These are phyloP conservation scores for Paramecium pentaurelia DNA, from an alignment of 73 alveolate genomes.

Conservation along the genomic window DNA sequence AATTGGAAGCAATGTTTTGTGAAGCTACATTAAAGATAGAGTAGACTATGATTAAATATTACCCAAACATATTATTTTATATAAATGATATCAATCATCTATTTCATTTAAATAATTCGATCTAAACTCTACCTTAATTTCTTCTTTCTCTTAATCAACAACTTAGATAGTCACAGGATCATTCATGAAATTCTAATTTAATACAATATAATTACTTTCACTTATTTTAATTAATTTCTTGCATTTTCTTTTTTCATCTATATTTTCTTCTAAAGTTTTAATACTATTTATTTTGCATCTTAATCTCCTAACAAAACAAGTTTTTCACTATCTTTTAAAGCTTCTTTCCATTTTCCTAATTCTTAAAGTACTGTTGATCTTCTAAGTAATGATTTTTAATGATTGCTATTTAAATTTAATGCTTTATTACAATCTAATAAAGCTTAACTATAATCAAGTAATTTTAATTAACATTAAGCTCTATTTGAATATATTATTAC, in stretches of 20 bases:
- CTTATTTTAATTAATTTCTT: neutral
- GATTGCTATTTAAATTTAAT: neutral
- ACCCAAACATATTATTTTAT: neutral
- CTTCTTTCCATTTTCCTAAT: slow-evolving; percentile 26
- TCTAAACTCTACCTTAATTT: neutral
- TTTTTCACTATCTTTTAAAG: neutral
- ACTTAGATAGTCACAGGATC: neutral
- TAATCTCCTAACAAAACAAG: neutral
- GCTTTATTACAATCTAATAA: neutral
- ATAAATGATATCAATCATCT: neutral
- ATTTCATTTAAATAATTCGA: neutral
- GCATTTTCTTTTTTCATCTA: neutral
- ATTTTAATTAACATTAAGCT: neutral
- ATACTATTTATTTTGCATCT: neutral
- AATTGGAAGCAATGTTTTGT: neutral
- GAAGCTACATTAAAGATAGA: neutral
- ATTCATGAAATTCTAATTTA: neutral
- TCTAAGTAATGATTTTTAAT: neutral
- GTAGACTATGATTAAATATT: neutral
- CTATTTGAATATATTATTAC: neutral
- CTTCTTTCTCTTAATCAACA: neutral
- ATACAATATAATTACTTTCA: neutral
- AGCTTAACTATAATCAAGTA: neutral
- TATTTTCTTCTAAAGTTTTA: neutral
- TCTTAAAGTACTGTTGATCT: slow-evolving; percentile 14